Evolutionary conservation across 768 basidiomycete species (phyloP).

Genomic region (Termitomyces titanicus): DNA sequence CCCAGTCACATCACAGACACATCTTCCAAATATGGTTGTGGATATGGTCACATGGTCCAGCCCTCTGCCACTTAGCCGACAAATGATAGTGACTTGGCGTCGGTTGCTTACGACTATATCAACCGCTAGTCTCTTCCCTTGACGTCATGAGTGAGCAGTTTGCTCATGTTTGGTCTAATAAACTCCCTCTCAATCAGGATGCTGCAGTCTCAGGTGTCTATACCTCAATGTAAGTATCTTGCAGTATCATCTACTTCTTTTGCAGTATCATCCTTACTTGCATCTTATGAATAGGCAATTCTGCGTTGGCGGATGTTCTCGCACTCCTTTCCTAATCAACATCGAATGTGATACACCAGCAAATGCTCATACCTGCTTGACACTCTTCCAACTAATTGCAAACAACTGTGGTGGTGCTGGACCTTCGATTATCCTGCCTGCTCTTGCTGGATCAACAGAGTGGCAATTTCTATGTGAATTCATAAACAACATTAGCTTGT

Average conservation of each 20-base stretch:
- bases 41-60: too few species aligned
- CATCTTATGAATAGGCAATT: not conserved
- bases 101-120: too few species aligned
- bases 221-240: not conserved
- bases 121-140: too few species aligned
- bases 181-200: too few species aligned
- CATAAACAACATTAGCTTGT: not conserved
- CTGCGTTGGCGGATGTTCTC: not conserved
- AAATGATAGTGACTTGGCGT: too few species aligned
- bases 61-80: too few species aligned
- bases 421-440: not conserved
- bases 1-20: too few species aligned
- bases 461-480: not conserved
- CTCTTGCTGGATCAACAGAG: not conserved
- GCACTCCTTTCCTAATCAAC: not conserved
- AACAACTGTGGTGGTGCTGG: not conserved
- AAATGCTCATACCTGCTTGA: not conserved
- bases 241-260: not conserved
- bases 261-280: not conserved
- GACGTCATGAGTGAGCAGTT: too few species aligned
- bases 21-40: too few species aligned
- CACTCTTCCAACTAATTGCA: not conserved
- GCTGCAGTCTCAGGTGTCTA: not conserved
- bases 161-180: too few species aligned
- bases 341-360: not conserved